Base-by-base conservation (phyloP, 805 yeast species). In the Cyberlindnera japonica region DNA sequence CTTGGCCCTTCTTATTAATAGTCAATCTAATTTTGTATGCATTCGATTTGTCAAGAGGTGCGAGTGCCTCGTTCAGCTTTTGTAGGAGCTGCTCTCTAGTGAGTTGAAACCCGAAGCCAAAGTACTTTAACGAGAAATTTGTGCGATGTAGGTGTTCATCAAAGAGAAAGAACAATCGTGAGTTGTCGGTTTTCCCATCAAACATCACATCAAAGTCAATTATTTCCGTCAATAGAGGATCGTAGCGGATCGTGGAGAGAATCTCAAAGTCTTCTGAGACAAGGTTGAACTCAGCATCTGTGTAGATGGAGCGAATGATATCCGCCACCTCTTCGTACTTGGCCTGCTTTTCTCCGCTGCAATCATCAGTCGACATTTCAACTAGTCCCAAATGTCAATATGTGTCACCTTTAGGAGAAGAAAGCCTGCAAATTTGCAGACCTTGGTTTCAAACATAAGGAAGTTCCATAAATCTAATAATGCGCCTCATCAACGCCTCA, bases 231-330 rank as follows among this genome's bases (percentile, higher is more conserved):
- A 83, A 58, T 9, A 57, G 49, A 1, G 95, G 91, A 50, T 86
- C 95, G 55, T 82, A 88, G 36, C 96, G 67, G 27, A 88, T 71
- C 2, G 95, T 80, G 28, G 89, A 74, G 21, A 87, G 62, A 13
- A 87, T 58, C 47, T 79, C 74, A 53, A 84, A 80, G 6, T 67
- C 67, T 11, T 41, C 38, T 5, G 57, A 48, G 2, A 34, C 34
- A 31, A 37, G 27, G 14, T 40, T 42, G 41, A 33, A 35, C 30
- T 49, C 49, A 5, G 26, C 12, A 12, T 37, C 39, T 6, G 33
- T 33, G 26, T 48, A 49, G 6, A 39, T 12, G 6, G 29, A 9
- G 13, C 40, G 37, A 12, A 44, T 29, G 15, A 16, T 26, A 4
- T 33, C 19, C 2, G 44, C 46, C 3, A 33, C 35, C 13, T 35